These are phyloP conservation scores for Chondrus crispus DNA, from an alignment of 23 red algal genomes.

Conservation along the genomic window DNA sequence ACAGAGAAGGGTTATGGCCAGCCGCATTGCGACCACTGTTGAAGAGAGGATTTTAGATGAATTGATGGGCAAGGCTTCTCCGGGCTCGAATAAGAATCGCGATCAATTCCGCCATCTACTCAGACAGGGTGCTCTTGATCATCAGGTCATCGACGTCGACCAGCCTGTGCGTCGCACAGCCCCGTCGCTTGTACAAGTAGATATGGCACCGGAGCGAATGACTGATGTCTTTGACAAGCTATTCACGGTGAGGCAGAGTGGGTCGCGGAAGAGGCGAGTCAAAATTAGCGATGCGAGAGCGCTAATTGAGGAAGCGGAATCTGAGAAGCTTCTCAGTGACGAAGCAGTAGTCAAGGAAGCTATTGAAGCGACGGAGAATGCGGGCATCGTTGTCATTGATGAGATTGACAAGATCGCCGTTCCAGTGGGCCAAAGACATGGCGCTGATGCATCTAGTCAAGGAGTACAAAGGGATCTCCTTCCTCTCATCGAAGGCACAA, in stretches of 20 bases:
- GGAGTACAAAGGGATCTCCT: constrained; percentile 89
- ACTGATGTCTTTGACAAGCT: constrained; percentile 68
- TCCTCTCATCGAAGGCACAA: constrained; percentile 86
- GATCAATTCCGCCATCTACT: constrained; percentile 65
- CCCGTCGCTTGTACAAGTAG: constrained; percentile 33
- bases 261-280: constrained; percentile 65
- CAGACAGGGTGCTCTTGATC: constrained; percentile 76
- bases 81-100: constrained; percentile 38
- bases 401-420: constrained; percentile 95
- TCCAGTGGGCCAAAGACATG: constrained; percentile 63
- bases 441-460: constrained; percentile 83
- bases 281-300: constrained; percentile 83
- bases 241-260: constrained; percentile 70
- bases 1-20: constrained; percentile 54
- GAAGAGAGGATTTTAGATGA: constrained; percentile 90
- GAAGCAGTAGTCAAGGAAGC: constrained; percentile 66
- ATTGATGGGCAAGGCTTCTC: constrained; percentile 60
- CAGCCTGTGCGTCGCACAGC: constrained; percentile 38
- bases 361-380: constrained; percentile 77
- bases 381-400: constrained; percentile 94
- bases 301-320: constrained; percentile 81
- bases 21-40: constrained; percentile 54
- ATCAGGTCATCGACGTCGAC: constrained; percentile 89
- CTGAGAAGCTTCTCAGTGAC: constrained; percentile 81
- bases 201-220: constrained; percentile 72